Evolutionary conservation across 768 basidiomycete species (phyloP), one percentile per base, ranked within the genome.

Genomic region (Phlebiopsis flavidoalba): DNA sequence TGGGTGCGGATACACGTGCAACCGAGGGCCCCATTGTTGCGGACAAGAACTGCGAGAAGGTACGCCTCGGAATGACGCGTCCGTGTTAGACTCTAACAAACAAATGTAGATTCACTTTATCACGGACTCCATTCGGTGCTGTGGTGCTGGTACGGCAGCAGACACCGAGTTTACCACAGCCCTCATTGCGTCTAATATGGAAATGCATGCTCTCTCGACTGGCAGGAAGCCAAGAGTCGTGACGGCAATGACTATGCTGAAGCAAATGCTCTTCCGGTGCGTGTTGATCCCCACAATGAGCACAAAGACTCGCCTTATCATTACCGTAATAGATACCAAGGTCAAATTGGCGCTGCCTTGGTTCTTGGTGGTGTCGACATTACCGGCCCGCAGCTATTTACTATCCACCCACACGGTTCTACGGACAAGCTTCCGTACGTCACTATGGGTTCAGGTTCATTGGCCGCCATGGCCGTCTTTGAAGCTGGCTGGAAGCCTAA

Each of bases 41-140:
- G 0, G 96, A 98, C 79, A 98, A 99, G 84, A 99, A 99, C 77
- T 99, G 97, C 75, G 97, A 98, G 79, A 99, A 99, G 89, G 96
- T 95, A 58, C 51, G 77, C 65, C 8, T 35, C 17, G 46, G 22
- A 51, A 15, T 52, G 48, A 36, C 31, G 45, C 31, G 8, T 60
- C 37, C 47, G 12, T 52, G 14, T 49, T 26, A 17, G 51, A 52
- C 57, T 64, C 51, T 12, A 21, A 45, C 45, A 49, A 54, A 40
- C 26, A 31, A 11, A 22, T 47, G n/a, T 48, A 98, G 96, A 99
- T 99, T 68, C 97, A 99, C 74, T 98, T 88, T 75, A 91, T 99
- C 71, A 87, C 94, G 4, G 94, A 97, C 61, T 87, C 88, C 64
- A 98, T 99, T 62, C 83, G 95, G 53, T 99, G 97, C 79, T 98